phyloP scores from a whole-genome alignment of 2,329 filamentous ascomycete species.

The Diaporthe longicolla region DNA sequence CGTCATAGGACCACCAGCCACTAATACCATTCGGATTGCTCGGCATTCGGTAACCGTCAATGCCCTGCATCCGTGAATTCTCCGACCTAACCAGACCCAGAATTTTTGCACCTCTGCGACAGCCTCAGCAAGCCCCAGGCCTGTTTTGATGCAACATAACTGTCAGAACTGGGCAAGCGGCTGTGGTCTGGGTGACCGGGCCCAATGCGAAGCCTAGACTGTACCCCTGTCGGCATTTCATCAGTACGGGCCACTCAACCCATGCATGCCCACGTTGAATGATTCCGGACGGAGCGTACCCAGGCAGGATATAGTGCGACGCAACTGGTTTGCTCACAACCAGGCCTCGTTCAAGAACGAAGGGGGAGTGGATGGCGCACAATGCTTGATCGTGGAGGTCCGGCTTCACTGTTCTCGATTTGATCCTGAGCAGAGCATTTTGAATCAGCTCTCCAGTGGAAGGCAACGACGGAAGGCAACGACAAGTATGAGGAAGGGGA shows the following conservation, averaged over 20 bases:
- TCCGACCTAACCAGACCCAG: not conserved
- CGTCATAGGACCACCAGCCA: conserved; percentile 26
- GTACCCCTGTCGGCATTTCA: not conserved
- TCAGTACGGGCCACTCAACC: no score
- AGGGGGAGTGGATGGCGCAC: no score
- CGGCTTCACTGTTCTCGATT: no score
- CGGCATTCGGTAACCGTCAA: conserved; percentile 23
- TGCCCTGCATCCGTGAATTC: not conserved
- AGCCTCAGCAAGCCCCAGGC: not conserved
- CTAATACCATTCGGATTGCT: conserved; percentile 1
- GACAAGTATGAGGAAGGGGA: no score
- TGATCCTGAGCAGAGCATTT: not conserved
- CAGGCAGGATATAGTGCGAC: no score
- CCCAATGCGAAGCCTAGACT: not conserved
- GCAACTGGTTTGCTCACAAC: no score
- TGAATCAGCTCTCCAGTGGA: no score
- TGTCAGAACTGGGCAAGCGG: not conserved
- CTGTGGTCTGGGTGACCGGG: not conserved
- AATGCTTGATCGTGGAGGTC: no score
- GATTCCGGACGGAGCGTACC: no score
- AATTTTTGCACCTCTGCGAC: not conserved
- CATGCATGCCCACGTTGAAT: no score
- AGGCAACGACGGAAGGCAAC: no score
- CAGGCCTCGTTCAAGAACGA: no score
- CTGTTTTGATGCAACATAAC: conserved; percentile 8